These are phyloP conservation scores for Colletotrichum graminicola DNA, from an alignment of 2,329 filamentous ascomycete species.

Conservation along the genomic window DNA sequence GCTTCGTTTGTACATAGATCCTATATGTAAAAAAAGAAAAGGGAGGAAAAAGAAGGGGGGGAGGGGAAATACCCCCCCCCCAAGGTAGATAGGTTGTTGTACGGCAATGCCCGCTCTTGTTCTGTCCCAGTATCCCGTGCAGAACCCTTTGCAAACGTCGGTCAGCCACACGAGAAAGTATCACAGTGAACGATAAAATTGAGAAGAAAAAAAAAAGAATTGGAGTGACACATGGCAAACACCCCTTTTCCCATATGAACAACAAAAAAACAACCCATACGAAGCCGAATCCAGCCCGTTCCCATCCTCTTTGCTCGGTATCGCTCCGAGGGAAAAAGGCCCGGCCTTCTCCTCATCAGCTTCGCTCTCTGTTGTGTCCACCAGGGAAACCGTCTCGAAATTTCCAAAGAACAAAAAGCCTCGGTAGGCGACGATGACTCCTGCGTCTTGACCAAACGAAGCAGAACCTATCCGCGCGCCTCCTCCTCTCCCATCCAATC, in stretches of 20 bases:
- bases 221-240: neutral
- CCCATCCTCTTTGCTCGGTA: neutral
- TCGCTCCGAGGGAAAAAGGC: conserved; percentile 25
- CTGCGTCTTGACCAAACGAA: neutral
- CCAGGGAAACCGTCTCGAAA: neutral
- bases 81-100: neutral
- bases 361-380: conserved; percentile 5
- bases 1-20: conserved; percentile 36
- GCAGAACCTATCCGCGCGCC: neutral
- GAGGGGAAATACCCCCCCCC: neutral
- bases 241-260: neutral
- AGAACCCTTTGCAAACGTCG: neutral
- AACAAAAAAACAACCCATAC: neutral
- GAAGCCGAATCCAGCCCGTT: neutral
- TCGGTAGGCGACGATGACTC: conserved; percentile 1
- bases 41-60: neutral
- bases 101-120: neutral
- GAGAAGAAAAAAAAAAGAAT: neutral
- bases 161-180: conserved; percentile 2
- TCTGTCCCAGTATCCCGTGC: neutral
- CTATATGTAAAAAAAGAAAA: conserved; percentile 9
- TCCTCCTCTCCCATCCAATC: no score
- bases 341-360: conserved; percentile 30
- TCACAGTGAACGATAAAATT: neutral
- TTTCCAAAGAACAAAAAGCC: neutral